Evolutionary conservation across 1,284 basidiomycete species (phyloP), one percentile per base, ranked within the genome.

Genomic region (Albatrellus sp.): DNA sequence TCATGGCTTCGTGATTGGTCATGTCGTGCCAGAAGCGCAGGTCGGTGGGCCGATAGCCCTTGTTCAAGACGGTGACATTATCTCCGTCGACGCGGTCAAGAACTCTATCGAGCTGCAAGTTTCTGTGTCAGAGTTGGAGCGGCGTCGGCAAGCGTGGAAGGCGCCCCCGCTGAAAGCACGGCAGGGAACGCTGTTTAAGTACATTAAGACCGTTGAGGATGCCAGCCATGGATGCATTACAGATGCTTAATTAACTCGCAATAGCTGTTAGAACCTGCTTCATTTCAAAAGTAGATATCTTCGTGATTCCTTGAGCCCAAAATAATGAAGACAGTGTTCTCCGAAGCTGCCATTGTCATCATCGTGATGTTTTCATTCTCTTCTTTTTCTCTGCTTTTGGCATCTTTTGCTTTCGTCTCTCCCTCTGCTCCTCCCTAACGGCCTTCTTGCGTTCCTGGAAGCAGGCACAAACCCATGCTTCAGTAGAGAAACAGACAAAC

Each of bases 341-440:
- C n/a, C n/a, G 24, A 7, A 4, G 24, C 4, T 24, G 24, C 24
- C 24, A 24, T 24, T 7, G 37, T 16, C 30, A 45, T 49, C 51
- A 54, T 11, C 58, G 56, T 14, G 61, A 58, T 20, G 67, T 58
- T 54, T 90, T 94, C 52, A 96, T 73, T 52, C 76, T 74, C 41
- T 79, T 73, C 64, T 88, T 87, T 69, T 97, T 97, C 64, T 93
- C 90, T 34, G 81, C 76, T 62, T 97, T 97, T 43, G 90, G 87
- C 71, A 97, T 90, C 67, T 97, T 97, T 52, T 77, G 70, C 62
- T 91, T 89, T 49, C 92, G 73, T 62, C 78, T 88, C 65, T 96
- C 91, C 54, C 84, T 75, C 43, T 83, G 80, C 60, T 88, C 87
- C 51, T 82, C 85, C 60, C 96, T 97, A 29, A 75, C 76, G 10